Evolutionary conservation across 1,139 yeast genomes (phyloP).

Genomic region (Debaryomyces coudertii): DNA sequence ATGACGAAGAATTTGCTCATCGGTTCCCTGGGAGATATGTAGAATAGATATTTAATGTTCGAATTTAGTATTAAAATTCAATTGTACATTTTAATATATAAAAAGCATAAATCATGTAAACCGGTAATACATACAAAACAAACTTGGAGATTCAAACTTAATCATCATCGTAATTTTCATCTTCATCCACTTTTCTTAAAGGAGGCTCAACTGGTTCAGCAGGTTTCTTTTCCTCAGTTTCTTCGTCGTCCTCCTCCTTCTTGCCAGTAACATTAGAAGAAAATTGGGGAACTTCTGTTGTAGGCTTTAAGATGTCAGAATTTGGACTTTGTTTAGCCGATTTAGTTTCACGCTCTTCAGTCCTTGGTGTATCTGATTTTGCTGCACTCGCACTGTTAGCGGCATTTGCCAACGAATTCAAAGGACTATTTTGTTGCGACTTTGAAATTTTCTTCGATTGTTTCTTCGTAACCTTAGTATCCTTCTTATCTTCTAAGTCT

Average conservation of each 20-base stretch:
- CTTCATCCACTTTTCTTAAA: constrained; percentile 78
- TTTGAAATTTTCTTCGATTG: constrained; percentile 22
- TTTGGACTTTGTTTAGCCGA: constrained; percentile 6
- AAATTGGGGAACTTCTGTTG: constrained; percentile 23
- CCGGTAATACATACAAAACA: background rate
- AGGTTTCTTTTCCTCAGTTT: constrained; percentile 28
- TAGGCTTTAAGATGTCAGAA: constrained; percentile 16
- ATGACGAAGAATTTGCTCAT: constrained; percentile 1
- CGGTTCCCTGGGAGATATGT: constrained; percentile 10
- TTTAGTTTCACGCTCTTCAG: constrained; percentile 3
- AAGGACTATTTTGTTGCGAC: constrained; percentile 20
- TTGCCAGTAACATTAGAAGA: constrained; percentile 29
- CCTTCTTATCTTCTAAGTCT: constrained; percentile 44
- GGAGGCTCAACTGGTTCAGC: constrained; percentile 59
- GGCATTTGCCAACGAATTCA: constrained; percentile 19
- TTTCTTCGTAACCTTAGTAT: constrained; percentile 17
- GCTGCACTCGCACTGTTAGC: constrained; percentile 7
- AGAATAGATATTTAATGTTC: background rate
- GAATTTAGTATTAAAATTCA: background rate
- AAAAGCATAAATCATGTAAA: constrained; percentile 9
- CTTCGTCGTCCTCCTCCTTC: constrained; percentile 46
- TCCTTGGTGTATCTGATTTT: constrained; percentile 1
- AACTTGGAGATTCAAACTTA: constrained; percentile 19
- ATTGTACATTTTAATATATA: background rate
- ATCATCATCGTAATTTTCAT: constrained; percentile 81